Evolutionary conservation across 768 basidiomycete genomes (phyloP).

Genomic region (Boletus insuetus): DNA sequence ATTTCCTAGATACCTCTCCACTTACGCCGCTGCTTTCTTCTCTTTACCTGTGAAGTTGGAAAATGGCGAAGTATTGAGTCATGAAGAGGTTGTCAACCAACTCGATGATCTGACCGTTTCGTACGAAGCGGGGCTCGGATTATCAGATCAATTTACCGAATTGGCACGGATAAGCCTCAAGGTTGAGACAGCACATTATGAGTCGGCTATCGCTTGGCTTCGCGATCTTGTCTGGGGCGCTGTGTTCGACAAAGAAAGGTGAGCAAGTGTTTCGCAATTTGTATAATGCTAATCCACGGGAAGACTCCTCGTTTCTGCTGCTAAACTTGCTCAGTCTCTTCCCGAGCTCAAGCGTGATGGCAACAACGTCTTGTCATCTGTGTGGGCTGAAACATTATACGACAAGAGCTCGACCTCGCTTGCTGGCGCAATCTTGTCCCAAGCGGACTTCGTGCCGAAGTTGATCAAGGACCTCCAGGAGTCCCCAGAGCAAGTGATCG

Average conservation of each 20-base stretch:
- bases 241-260: constrained; percentile 80
- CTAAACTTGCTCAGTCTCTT: constrained; percentile 86
- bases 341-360: constrained; percentile 93
- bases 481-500: constrained; percentile 66
- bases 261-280: constrained; percentile 11
- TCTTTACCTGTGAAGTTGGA: constrained; percentile 75
- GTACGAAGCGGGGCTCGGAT: constrained; percentile 72
- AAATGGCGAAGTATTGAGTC: constrained; percentile 66
- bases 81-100: constrained; percentile 89
- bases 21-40: constrained; percentile 85
- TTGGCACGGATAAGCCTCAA: constrained; percentile 73
- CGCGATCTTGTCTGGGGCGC: constrained; percentile 74
- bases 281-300: constrained; percentile 1
- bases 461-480: constrained; percentile 71
- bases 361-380: constrained; percentile 68
- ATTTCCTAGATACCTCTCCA: constrained; percentile 60
- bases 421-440: constrained; percentile 64
- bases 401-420: constrained; percentile 68
- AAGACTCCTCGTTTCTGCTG: constrained; percentile 79
- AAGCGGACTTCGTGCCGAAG: constrained; percentile 76
- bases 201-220: constrained; percentile 81
- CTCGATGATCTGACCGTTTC: constrained; percentile 90
- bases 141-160: constrained; percentile 68
- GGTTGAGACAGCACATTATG: constrained; percentile 80
- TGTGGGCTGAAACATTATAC: constrained; percentile 65